phyloP scores from a whole-genome alignment of 768 basidiomycete species.

The Hemileccinum impolitum region DNA sequence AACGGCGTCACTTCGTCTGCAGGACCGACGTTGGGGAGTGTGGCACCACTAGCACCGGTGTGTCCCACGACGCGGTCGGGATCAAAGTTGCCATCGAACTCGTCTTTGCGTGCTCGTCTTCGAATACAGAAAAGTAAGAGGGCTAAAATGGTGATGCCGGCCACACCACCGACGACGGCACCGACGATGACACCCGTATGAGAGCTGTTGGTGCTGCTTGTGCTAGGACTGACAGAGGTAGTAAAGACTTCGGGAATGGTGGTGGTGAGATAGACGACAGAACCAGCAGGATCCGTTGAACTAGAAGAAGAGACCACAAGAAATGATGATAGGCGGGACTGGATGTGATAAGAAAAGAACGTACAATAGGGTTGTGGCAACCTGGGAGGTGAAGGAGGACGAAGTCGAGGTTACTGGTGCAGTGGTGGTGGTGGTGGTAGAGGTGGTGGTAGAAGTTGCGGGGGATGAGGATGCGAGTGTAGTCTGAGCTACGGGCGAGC shows the following conservation, averaged over 20 bases:
- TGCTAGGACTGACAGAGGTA: conserved; percentile 5
- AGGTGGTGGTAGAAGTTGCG: not conserved
- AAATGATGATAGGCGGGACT: not conserved
- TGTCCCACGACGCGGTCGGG: conserved; percentile 40
- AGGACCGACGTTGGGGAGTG: conserved; percentile 27
- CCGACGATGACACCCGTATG: conserved; percentile 47
- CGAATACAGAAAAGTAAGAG: conserved; percentile 32
- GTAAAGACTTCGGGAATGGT: conserved; percentile 13
- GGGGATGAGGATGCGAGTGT: not conserved
- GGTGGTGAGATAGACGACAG: conserved; percentile 18
- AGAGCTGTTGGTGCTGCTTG: conserved; percentile 1
- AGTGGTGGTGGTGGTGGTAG: conserved; percentile 1
- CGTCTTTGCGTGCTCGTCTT: conserved; percentile 27
- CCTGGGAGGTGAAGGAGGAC: conserved; percentile 15
- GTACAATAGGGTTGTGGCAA: conserved; percentile 16
- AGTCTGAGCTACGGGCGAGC: not conserved
- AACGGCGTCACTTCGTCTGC: conserved; percentile 30
- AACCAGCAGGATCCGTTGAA: conserved; percentile 22
- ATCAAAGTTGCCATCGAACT: conserved; percentile 51
- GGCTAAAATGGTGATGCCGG: conserved; percentile 24
- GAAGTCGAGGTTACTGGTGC: not conserved
- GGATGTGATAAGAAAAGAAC: not conserved
- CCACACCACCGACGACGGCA: conserved; percentile 49
- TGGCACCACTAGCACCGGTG: conserved; percentile 19
- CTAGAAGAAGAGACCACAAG: conserved; percentile 7